A percentile compares a stretch with the other conserved stretches of the same genome.
Conservation (phyloP, 148 eudicot genomes). For the Salicornia ramosissima region DNA sequence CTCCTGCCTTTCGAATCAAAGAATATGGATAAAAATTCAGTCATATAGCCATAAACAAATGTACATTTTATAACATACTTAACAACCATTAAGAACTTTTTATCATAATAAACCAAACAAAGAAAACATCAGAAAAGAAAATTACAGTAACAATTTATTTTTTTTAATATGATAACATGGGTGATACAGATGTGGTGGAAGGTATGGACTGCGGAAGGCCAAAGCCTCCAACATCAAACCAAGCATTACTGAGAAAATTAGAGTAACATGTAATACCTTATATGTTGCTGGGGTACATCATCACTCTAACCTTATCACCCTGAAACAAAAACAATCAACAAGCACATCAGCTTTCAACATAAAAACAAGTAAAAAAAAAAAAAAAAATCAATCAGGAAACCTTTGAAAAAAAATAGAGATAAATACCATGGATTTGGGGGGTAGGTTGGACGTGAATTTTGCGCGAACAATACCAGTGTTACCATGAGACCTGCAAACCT, state of each 20-base stretch:
- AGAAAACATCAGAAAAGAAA: too few species aligned
- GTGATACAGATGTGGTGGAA: too few species aligned
- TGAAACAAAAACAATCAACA: slow-evolving; percentile 26
- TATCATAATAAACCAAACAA: too few species aligned
- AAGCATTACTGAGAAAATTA: background rate
- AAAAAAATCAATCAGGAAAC: background rate
- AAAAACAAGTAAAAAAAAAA: background rate
- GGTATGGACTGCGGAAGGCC: too few species aligned
- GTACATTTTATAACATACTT: too few species aligned
- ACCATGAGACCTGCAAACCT: slow-evolving; percentile 78
- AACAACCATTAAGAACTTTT: too few species aligned
- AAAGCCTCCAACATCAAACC: too few species aligned
- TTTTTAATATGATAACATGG: too few species aligned
- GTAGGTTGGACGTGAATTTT: slow-evolving; percentile 77
- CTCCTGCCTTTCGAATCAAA: too few species aligned
- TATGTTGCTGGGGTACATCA: slow-evolving; percentile 89
- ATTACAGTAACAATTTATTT: too few species aligned
- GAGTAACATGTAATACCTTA: slow-evolving; percentile 29
- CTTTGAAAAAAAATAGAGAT: background rate
- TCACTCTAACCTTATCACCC: slow-evolving; percentile 75
- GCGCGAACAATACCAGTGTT: slow-evolving; percentile 85
- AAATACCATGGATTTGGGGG: slow-evolving; percentile 79
- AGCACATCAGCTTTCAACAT: background rate
- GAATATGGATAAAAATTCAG: too few species aligned
- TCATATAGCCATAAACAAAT: too few species aligned